Evolutionary conservation across 305 asterid genomes (phyloP).

Genomic region (Fraxinus angustifolia): DNA sequence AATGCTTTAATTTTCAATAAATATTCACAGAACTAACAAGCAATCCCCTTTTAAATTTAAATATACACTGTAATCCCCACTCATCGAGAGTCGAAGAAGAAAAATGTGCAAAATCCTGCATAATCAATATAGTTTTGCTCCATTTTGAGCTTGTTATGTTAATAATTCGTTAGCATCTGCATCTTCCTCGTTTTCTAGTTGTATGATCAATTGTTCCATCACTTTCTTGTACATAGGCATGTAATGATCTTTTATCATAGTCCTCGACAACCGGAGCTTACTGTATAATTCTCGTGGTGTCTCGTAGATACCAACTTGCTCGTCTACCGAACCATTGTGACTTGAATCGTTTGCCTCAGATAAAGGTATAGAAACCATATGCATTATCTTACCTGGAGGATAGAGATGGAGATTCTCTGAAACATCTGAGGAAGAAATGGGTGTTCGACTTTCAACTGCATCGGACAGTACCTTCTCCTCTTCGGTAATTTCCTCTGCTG

Average conservation of each 20-base stretch:
- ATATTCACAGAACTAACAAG: background rate
- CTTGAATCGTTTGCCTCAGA: slow-evolving; percentile 33
- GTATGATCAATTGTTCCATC: slow-evolving; percentile 78
- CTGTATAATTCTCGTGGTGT: slow-evolving; percentile 73
- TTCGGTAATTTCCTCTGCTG: slow-evolving; percentile 62
- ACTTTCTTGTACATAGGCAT: slow-evolving; percentile 93
- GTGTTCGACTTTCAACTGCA: slow-evolving; percentile 54
- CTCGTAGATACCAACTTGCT: slow-evolving; percentile 65
- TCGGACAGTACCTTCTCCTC: slow-evolving; percentile 61
- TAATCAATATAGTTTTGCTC: background rate
- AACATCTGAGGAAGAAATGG: slow-evolving; percentile 60
- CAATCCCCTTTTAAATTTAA: background rate
- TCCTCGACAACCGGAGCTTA: slow-evolving; percentile 73
- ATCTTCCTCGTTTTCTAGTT: slow-evolving; percentile 63
- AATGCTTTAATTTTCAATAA: background rate
- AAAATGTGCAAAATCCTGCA: slow-evolving; percentile 10
- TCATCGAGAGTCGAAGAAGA: background rate
- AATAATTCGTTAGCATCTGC: slow-evolving; percentile 35
- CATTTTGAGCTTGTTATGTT: slow-evolving; percentile 18
- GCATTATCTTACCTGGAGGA: slow-evolving; percentile 87
- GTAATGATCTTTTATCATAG: slow-evolving; percentile 89
- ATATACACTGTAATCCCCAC: background rate
- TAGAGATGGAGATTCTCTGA: slow-evolving; percentile 59
- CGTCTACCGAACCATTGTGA: slow-evolving; percentile 29
- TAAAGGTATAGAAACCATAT: slow-evolving; percentile 53